Evolutionary conservation across 768 basidiomycete genomes (phyloP), one percentile per base, ranked within the genome.

Genomic region (Naganishia vishniacii): DNA sequence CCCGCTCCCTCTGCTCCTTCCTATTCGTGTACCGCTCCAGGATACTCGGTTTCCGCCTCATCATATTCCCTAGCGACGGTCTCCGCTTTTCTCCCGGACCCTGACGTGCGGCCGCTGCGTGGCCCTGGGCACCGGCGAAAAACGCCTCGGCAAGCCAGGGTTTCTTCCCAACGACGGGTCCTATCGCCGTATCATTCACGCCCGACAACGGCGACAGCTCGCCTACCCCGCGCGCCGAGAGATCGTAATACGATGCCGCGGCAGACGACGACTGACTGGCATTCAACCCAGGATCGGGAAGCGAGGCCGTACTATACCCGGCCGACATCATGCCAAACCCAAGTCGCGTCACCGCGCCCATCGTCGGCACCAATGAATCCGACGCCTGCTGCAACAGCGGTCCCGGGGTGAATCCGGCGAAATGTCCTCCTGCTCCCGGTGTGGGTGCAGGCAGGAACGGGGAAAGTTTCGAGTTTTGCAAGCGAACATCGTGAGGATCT

Each of bases 391-490:
- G 77, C 9, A 73, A 31, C 13, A 66, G 13, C 28, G 65, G 65
- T 13, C 48, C 48, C 4, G 48, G 48, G 16, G 48, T 49, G 48
- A 49, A 49, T 15, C 48, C 48, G 8, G 48, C 48, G 20, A 28
- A 29, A 7, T 49, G 48, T n/a, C 13, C 25, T 16, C 48, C 48
- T 15, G 13, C 29, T 16, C 41, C 58, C 16, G 37, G 48, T 80
- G 69, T 84, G 83, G 71, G 85, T 83, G 76, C 91, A 86, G 40
- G 89, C 90, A 26, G 89, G 90, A 82, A 94, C 92, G 0, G 92
- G 90, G 77, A 88, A 37, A 95, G 80, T 74, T 97, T 97, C 29
- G 83, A 80, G 68, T 85, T 83, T 67, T 84, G 77, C 88, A 93
- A 77, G 82, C 88, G 29, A 81, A 80, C 73, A 77, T 90, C 89